Evolutionary conservation across 495 filamentous ascomycete genomes (phyloP), one percentile per base, ranked within the genome.

Genomic region (Podospora pseudocomata): DNA sequence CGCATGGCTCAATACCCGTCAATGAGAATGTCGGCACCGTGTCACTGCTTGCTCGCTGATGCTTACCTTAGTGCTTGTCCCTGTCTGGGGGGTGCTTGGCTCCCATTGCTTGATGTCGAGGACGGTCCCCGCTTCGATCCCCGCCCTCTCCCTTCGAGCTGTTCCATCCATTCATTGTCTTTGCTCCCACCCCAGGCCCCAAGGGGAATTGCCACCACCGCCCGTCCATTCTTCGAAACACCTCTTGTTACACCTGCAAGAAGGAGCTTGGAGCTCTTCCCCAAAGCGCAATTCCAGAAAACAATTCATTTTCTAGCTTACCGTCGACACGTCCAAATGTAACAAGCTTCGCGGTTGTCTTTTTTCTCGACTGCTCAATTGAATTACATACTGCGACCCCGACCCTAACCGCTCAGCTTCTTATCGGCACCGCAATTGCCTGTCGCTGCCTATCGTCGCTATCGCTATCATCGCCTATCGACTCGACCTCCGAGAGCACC

Each of bases 221-320:
- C 61, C 65, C 67, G 58, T 69, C 58, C 76, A 70, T 73, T 71
- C 77, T 78, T 81, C 79, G 79, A 82, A 82, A 82, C 80, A 78
- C 75, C 77, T 77, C 75, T 76, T 81, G 81, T 82, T 77, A 83
- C 81, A 81, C 80, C 73, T 74, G 67, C 19, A 44, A 68, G 60
- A 70, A 34, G 68, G 72, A 77, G 75, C 75, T 77, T 75, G 71
- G 70, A 77, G 75, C 74, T 76, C 61, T 60, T 62, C 70, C 67
- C 60, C 68, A 70, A 69, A 72, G 28, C 60, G 59, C 70, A 66
- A 26, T 65, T 68, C 68, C 66, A 30, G 63, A 70, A 70, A 23
- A 63, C 68, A 28, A 57, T 19, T 56, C 56, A 23, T 62, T 60
- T 68, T 32, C 67, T 26, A 75, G 70, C 70, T 74, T 60, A 20